A percentile compares a stretch with the other conserved stretches of the same genome.
phyloP scores from a whole-genome alignment of 2,329 filamentous ascomycete genomes.

The Calonectria montana region DNA sequence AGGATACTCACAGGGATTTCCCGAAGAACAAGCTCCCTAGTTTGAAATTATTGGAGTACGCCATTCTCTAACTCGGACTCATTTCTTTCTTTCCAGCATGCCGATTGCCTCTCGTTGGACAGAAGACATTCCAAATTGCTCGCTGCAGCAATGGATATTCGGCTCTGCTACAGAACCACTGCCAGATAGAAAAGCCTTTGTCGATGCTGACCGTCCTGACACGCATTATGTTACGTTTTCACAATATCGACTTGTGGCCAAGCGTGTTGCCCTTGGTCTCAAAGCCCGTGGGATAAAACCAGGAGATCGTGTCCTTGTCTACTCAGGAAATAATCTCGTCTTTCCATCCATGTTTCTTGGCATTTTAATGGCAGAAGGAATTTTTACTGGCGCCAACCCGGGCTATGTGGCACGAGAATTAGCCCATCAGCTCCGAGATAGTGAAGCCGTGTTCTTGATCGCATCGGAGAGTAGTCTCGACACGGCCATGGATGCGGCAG shows the following conservation, averaged over 20 bases:
- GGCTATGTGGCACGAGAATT: conserved; percentile 75
- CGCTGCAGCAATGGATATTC: conserved; percentile 67
- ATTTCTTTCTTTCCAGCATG: conserved; percentile 47
- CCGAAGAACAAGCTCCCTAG: neutral
- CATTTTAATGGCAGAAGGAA: conserved; percentile 78
- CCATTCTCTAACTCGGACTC: neutral
- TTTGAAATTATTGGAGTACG: neutral
- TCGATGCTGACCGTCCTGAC: conserved; percentile 75
- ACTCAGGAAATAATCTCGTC: conserved; percentile 78
- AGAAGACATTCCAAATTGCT: conserved; percentile 56
- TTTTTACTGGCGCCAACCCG: conserved; percentile 83
- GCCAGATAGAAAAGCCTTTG: conserved; percentile 57
- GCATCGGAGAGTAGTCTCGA: conserved; percentile 69
- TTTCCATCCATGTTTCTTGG: conserved; percentile 79
- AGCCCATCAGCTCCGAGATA: conserved; percentile 79
- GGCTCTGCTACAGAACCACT: conserved; percentile 57
- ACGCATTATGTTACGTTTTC: conserved; percentile 72
- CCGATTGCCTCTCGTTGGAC: conserved; percentile 59
- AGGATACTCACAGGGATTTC: too few relatives aligned
- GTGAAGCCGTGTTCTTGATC: conserved; percentile 74
- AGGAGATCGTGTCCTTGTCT: conserved; percentile 79
- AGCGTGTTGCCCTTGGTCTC: conserved; percentile 79
- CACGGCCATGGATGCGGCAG: conserved; percentile 74
- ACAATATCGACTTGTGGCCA: conserved; percentile 75
- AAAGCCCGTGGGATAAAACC: conserved; percentile 70